Evolutionary conservation across 2,329 filamentous ascomycete species (phyloP), one percentile per base, ranked within the genome.

Genomic region (Albophoma yamanashiensis): DNA sequence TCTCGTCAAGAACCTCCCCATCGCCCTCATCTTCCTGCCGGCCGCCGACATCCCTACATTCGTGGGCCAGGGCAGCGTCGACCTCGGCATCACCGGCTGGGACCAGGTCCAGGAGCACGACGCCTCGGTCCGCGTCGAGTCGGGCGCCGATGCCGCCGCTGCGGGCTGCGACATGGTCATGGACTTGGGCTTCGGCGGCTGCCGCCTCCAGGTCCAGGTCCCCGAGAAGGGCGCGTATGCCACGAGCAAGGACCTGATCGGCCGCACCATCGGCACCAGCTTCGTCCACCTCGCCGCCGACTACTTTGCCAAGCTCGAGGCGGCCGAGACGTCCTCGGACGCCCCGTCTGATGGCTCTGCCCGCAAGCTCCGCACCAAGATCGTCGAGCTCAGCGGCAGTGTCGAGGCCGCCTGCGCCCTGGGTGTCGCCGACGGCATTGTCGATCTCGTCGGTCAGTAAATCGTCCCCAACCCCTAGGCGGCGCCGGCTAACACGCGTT

Each of bases 41-140:
- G 94, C 93, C 43, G 92, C 92, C 66, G 94, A 99, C 73, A 99
- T 99, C 71, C 94, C 94, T 6, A 96, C 92, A 45, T 97, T 97
- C 71, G 92, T 99, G 56, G 93, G 93, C 60, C 92, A 97, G 76
- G 94, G 94, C 61, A 88, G 88, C 63, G 91, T 96, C 56, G 92
- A 96, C 71, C 81, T 99, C 20, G 94, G 94, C 64, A 99, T 99
- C 71, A 97, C 94, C 0, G 94, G 94, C 57, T 85, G 86, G 69
- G 94, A 99, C 72, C 92, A 96, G 70, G 91, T 97, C 56, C 87
- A 88, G 63, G 93, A 97, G 76, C 90, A 97, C 76, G 90, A 92
- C 75, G 87, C 88, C 55, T 78, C 78, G 36, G 78, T 86, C 31
- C 76, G 78, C 55, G 73, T 76, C 43, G 70, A 79, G 53, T 77